Evolutionary conservation across 1,284 basidiomycete species (phyloP).

Genomic region (Cutaneotrichosporon daszewskae): DNA sequence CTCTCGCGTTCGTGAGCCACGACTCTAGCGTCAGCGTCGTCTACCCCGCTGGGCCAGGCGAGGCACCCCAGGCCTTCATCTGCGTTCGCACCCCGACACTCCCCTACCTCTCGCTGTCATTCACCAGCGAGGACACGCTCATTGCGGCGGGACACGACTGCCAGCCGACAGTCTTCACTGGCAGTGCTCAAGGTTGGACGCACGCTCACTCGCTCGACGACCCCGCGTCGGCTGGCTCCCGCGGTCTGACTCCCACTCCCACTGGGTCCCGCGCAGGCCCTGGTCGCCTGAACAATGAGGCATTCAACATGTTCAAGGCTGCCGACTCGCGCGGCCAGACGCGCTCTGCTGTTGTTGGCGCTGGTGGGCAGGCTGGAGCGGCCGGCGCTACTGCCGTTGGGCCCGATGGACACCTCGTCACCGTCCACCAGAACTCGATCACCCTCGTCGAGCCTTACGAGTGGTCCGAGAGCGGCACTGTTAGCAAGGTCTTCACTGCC

Average conservation of each 20-base stretch:
- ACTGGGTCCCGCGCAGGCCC: conserved; percentile 47
- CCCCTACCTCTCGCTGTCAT: conserved; percentile 75
- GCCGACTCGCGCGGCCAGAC: conserved; percentile 81
- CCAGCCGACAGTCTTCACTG: conserved; percentile 82
- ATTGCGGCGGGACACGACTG: conserved; percentile 97
- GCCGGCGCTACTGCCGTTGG: conserved; percentile 35
- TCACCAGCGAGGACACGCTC: conserved; percentile 72
- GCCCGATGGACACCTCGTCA: conserved; percentile 62
- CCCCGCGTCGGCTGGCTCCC: conserved; percentile 36
- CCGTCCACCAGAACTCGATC: conserved; percentile 97
- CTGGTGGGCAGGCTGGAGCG: conserved; percentile 25
- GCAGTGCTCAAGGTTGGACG: conserved; percentile 66
- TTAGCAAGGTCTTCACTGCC: conserved; percentile 78
- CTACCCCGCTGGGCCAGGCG: conserved; percentile 65
- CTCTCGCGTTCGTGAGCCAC: conserved; percentile 86
- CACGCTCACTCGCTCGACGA: conserved; percentile 79
- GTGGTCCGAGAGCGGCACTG: conserved; percentile 55
- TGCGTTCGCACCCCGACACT: conserved; percentile 69
- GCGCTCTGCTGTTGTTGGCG: conserved; percentile 36
- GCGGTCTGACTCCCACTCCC: conserved; percentile 32
- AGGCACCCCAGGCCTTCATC: conserved; percentile 54
- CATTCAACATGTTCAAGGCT: conserved; percentile 90
- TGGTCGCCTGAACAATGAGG: conserved; percentile 85
- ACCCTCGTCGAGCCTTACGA: conserved; percentile 80
- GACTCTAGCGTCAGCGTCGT: conserved; percentile 85